Evolutionary conservation across 1,284 basidiomycete genomes (phyloP).

Genomic region (Cystobasidiaceae sp.): DNA sequence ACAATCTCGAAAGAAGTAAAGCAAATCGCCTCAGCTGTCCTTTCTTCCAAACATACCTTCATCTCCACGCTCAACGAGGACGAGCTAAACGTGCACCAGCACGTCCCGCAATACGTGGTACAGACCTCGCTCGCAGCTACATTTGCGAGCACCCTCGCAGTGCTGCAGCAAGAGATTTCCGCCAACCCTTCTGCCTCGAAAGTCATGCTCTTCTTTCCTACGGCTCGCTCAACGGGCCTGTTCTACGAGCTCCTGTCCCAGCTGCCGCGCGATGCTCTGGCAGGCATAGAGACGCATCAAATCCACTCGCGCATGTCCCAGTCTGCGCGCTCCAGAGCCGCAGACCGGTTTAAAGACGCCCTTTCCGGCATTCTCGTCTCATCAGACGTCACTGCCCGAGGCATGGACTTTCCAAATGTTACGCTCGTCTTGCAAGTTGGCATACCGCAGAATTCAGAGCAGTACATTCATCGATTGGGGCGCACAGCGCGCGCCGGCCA

Average conservation of each 20-base stretch:
- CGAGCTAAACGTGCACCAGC: slow-evolving; percentile 62
- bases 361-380: slow-evolving; percentile 65
- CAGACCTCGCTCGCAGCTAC: slow-evolving; percentile 49
- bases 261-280: neutral
- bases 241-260: slow-evolving; percentile 52
- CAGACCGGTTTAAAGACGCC: slow-evolving; percentile 55
- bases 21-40: slow-evolving; percentile 52
- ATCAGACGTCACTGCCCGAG: slow-evolving; percentile 85
- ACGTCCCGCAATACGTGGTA: slow-evolving; percentile 58
- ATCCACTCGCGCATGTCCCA: slow-evolving; percentile 55
- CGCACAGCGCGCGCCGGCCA: slow-evolving; percentile 54
- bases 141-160: slow-evolving; percentile 50
- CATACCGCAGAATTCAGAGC: slow-evolving; percentile 48
- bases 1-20: slow-evolving; percentile 44
- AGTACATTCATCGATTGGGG: slow-evolving; percentile 50
- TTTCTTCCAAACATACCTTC: slow-evolving; percentile 56
- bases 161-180: slow-evolving; percentile 48
- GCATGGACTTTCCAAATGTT: slow-evolving; percentile 53
- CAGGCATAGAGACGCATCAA: slow-evolving; percentile 32
- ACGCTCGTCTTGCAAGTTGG: slow-evolving; percentile 59
- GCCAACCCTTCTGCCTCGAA: slow-evolving; percentile 44
- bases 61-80: slow-evolving; percentile 59
- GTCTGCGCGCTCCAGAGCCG: slow-evolving; percentile 51
- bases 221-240: slow-evolving; percentile 59
- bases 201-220: slow-evolving; percentile 62